Evolutionary conservation across 371 early-diverging fungal species (phyloP).

Genomic region (Capniomyces stellatus): DNA sequence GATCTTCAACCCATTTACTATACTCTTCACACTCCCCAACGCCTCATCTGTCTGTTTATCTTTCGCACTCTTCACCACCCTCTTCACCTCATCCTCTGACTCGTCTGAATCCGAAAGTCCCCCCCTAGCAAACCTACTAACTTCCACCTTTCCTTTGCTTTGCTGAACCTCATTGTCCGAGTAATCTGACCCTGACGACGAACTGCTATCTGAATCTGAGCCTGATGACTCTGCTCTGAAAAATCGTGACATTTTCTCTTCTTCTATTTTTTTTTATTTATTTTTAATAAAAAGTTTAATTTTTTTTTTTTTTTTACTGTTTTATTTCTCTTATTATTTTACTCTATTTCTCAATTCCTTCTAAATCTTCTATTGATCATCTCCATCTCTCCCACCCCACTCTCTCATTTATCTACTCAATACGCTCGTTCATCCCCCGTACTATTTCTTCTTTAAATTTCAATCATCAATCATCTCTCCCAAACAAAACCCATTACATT

Average conservation of each 20-base stretch:
- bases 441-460: too few species aligned
- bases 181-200: slow-evolving; percentile 38
- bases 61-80: slow-evolving; percentile 59
- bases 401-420: too few species aligned
- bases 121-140: slow-evolving; percentile 21
- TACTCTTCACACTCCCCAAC: slow-evolving; percentile 26
- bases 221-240: slow-evolving; percentile 29
- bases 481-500: too few species aligned
- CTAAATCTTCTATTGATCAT: too few species aligned
- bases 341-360: neutral
- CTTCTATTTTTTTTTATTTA: neutral
- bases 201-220: slow-evolving; percentile 32
- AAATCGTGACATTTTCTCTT: slow-evolving; percentile 30
- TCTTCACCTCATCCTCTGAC: slow-evolving; percentile 50
- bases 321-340: neutral
- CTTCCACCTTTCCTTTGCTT: slow-evolving; percentile 24
- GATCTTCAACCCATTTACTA: slow-evolving; percentile 63
- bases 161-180: slow-evolving; percentile 30
- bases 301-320: neutral
- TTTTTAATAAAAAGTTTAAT: neutral
- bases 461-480: too few species aligned
- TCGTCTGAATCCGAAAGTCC: slow-evolving; percentile 38
- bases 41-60: slow-evolving; percentile 66
- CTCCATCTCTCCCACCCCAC: too few species aligned
- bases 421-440: too few species aligned